Percentiles rank a stretch among this genome's conserved stretches.
These are phyloP conservation scores for Hymenotorrendiella dingleyae DNA, from an alignment of 2,329 filamentous ascomycete genomes.

Conservation along the genomic window DNA sequence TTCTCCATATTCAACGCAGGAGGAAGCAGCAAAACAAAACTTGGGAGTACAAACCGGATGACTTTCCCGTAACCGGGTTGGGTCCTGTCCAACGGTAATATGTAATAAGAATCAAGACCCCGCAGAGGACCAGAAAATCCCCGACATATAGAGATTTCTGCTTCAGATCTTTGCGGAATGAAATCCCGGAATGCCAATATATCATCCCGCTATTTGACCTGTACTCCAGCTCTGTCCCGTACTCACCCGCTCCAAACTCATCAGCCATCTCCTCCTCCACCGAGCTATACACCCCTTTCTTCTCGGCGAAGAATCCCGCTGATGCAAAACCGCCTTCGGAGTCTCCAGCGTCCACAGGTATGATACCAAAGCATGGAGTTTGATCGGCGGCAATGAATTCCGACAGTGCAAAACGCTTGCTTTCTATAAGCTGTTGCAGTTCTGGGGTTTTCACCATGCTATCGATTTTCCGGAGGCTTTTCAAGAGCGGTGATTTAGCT, in stretches of 20 bases:
- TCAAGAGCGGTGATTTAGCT: constrained; percentile 17
- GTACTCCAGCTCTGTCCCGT: not conserved
- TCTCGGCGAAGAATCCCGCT: not conserved
- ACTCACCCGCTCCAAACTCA: not conserved
- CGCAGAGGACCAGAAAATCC: constrained; percentile 11
- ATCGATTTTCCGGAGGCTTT: constrained; percentile 15
- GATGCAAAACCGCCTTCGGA: constrained; percentile 7
- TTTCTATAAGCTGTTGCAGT: constrained; percentile 7
- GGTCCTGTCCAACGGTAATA: constrained; percentile 35
- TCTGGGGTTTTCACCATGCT: constrained; percentile 7
- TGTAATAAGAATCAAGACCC: constrained; percentile 32
- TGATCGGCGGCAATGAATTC: constrained; percentile 7
- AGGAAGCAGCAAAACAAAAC: too few species aligned
- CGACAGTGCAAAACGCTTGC: constrained; percentile 7
- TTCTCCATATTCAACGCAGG: too few species aligned
- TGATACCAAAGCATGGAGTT: constrained; percentile 11
- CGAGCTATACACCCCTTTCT: constrained; percentile 5
- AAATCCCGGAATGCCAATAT: not conserved
- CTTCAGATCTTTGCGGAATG: constrained; percentile 5
- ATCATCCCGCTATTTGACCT: not conserved
- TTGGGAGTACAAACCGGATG: too few species aligned
- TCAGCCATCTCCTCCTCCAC: not conserved
- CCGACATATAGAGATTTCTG: constrained; percentile 9
- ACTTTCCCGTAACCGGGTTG: constrained; percentile 14
- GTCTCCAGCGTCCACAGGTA: constrained; percentile 12